phyloP scores from a whole-genome alignment of 2,329 filamentous ascomycete genomes.

The Verticillium isaacii region DNA sequence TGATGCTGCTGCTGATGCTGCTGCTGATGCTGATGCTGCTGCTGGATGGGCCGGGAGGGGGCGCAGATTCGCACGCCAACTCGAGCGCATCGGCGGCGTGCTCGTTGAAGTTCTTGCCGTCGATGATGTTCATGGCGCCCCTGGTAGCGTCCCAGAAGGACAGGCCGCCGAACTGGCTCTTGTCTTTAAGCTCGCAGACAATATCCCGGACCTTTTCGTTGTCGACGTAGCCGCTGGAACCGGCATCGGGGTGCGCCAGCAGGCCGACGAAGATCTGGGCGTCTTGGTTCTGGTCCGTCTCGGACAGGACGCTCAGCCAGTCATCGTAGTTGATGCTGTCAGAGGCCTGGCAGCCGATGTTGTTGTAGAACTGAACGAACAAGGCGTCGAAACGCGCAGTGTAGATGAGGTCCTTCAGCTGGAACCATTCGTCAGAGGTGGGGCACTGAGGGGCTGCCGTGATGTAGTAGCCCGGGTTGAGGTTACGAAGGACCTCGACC shows the following conservation, averaged over 20 bases:
- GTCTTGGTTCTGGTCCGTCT: conserved; percentile 27
- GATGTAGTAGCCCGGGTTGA: conserved; percentile 26
- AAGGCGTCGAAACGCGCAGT: conserved; percentile 35
- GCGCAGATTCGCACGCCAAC: conserved; percentile 27
- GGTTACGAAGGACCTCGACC: conserved; percentile 27
- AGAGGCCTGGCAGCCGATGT: conserved; percentile 27
- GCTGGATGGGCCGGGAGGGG: conserved; percentile 15
- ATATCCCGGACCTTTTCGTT: conserved; percentile 27
- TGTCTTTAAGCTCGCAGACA: conserved; percentile 31
- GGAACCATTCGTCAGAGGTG: conserved; percentile 18
- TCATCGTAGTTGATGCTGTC: conserved; percentile 37
- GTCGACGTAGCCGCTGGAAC: conserved; percentile 27
- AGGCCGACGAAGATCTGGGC: conserved; percentile 43
- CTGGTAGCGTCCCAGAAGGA: conserved; percentile 40
- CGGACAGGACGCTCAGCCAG: conserved; percentile 30
- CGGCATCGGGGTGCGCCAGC: conserved; percentile 23
- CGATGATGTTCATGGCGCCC: conserved; percentile 22
- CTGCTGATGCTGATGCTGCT: conserved; percentile 3
- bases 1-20: conserved; percentile 6
- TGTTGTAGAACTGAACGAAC: conserved; percentile 48
- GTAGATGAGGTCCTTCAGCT: conserved; percentile 32
- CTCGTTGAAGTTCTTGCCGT: conserved; percentile 31
- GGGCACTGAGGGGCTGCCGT: conserved; percentile 42
- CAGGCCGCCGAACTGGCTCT: conserved; percentile 37
- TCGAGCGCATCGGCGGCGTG: conserved; percentile 29